Evolutionary conservation across 805 yeast species (phyloP), one percentile per base, ranked within the genome.

Genomic region (Myxozyma udenii): DNA sequence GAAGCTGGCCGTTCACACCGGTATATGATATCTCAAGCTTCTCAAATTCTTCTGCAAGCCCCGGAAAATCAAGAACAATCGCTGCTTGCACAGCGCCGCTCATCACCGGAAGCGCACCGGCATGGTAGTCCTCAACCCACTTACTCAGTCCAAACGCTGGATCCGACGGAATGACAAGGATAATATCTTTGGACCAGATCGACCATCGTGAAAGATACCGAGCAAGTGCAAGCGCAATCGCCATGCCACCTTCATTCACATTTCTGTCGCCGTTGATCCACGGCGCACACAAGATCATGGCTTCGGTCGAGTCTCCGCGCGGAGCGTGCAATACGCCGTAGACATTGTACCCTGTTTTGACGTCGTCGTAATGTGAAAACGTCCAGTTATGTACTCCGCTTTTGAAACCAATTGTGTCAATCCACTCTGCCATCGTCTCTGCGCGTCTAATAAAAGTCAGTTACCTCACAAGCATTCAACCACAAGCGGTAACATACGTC

Each of bases 41-140:
- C 50, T 85, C 87, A 65, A 89, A 79, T 60, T 79, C 75, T 66
- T 90, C 98, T 32, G 66, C 64, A 5, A 72, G 71, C 5, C 80
- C 77, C 2, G 93, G 81, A 64, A 78, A 88, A 66, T 93, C 98
- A 53, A 93, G 62, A 19, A 89, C 83, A 2, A 93, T 65, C 0
- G 97, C 98, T 32, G 93, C 86, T 62, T 93, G 97, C 37, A 93
- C 85, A 0, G 93, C 80, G 0, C 99, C 99, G 32, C 95, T 97
- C 0, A 97, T 89, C 48, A 81, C 74, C 62, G 88, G 95, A 63
- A 93, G 71, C 0, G 84, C 73, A 4, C 51, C 37, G 19, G 49
- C 46, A 64, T 93, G 98, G 67, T 93, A 93, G 0, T 95, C 96
- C 53, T 85, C 87, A 6, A 91, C 96, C 98, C 98, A 93, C 2